Base-by-base conservation (phyloP, 1,284 basidiomycete species). In the Phellopilus nigrolimitatus region DNA sequence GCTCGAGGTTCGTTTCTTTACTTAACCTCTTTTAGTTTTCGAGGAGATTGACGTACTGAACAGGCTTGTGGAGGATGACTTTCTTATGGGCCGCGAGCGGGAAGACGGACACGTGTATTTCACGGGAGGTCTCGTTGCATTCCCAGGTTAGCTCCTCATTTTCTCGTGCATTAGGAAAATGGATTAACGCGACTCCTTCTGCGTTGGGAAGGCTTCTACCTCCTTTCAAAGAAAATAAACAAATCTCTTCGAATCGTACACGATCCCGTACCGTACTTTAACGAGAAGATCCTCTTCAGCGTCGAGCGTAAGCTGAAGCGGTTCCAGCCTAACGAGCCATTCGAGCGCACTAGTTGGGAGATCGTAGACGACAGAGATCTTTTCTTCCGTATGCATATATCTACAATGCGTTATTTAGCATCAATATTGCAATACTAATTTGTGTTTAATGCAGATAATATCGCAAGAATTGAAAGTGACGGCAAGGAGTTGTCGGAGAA, bases 311-410 rank as follows among this genome's bases (percentile, higher is more conserved):
- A 70, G 22, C 59, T 72, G 39, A 68, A 68, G 51, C 66, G 70
- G 15, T 66, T 72, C 60, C 54, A 60, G 27, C 65, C 71, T 1
- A 59, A 63, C 42, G 61, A 68, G 48, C 68, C 71, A 2, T 71
- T 72, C 44, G 71, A 72, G 59, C 61, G 71, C 17, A 68, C 69
- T 3, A 66, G 65, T 49, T 72, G 71, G 71, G 68, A 67, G 57
- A 68, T 73, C 48, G 67, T 66, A 13, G 71, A 72, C 53, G 69
- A 70, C 50, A 60, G 66, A 25, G 61, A 71, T 30, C 54, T 70
- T 5, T 67, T 68, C 55, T 63, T 56, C 58, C 67, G 66, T 67
- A 36, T 30, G 64, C 57, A 33, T 49, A n/a, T 28, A 46, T 3
- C 7, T 5, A 15, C 13, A 9, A 5, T 45, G 19, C 27, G 17